Evolutionary conservation across 2,329 filamentous ascomycete species (phyloP), one percentile per base, ranked within the genome.

Genomic region (Cordyceps javanica): DNA sequence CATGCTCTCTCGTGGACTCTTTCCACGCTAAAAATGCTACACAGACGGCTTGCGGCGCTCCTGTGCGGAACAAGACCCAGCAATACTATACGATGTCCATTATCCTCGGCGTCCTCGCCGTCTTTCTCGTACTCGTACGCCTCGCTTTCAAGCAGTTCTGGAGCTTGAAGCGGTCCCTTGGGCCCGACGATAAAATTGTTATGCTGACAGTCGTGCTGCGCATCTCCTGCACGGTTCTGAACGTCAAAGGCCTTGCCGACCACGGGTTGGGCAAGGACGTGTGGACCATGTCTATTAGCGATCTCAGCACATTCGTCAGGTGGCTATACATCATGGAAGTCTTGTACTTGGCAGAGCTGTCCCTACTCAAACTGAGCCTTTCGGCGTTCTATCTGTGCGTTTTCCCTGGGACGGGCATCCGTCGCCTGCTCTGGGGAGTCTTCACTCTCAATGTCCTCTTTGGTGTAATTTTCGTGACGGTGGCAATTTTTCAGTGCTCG

Each of bases 321-420:
- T 73, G 67, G 62, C 73, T 80, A 23, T 80, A 75, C 61, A 63
- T 72, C 59, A 69, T 72, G 62, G 73, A 75, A 23, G 60, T 70
- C 7, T 52, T 79, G 23, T 81, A 83, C 65, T 80, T 82, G 62
- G 54, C 67, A 3, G 68, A 76, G 16, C 65, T 80, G 13, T 68
- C 75, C 2, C 66, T 80, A 26, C 70, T 79, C 16, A 82, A 83
- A 61, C 65, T 80, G 5, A 75, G 80, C 0, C 70, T 85, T 25
- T 68, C 84, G 1, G 72, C 79, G 63, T 82, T 84, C 66, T 83
- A 82, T 62, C 68, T 81, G 5, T 75, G 78, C 54, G 77, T 84
- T 57, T 85, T 85, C 60, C 78, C 78, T 0, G 63, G 67, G 0
- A 59, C 54, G 0, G 58, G 49, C 3, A 72, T 81, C 10, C 71